Conservation (phyloP, 2,329 filamentous ascomycete genomes). For the Alternaria tenuissima region DNA sequence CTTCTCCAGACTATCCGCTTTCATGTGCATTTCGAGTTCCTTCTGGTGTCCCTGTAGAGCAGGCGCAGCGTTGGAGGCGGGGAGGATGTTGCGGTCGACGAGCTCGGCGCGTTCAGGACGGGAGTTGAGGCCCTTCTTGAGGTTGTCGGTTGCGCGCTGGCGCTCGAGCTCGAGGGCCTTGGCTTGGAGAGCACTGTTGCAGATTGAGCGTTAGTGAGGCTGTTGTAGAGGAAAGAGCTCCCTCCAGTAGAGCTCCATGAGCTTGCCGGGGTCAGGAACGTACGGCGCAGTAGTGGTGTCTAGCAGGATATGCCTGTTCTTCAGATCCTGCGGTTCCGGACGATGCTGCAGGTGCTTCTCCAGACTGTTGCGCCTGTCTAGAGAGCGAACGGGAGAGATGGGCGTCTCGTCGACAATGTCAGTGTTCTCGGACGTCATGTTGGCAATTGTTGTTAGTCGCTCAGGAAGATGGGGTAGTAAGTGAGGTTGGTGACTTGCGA, state of each 20-base stretch:
- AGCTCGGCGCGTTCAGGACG: conserved; percentile 76
- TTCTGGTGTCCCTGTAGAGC: conserved; percentile 80
- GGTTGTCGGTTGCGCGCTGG: conserved; percentile 67
- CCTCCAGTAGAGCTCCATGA: not conserved
- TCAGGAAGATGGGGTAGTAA: conserved; percentile 1
- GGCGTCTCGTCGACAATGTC: conserved; percentile 50
- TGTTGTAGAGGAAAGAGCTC: not conserved
- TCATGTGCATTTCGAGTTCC: conserved; percentile 89
- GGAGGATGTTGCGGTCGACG: conserved; percentile 87
- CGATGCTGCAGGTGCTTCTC: conserved; percentile 59
- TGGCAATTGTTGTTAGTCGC: conserved; percentile 21
- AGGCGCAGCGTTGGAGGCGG: conserved; percentile 78
- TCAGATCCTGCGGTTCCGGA: conserved; percentile 67
- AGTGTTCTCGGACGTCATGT: conserved; percentile 40
- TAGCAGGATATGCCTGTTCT: conserved; percentile 72
- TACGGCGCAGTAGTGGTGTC: conserved; percentile 73
- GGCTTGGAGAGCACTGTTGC: conserved; percentile 66
- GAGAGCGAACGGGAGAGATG: conserved; percentile 53
- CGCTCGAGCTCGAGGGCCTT: conserved; percentile 70
- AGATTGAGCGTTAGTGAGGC: conserved; percentile 4
- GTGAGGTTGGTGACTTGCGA: conserved; percentile 1
- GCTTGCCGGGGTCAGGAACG: conserved; percentile 31
- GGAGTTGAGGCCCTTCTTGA: conserved; percentile 71
- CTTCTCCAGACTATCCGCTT: conserved; percentile 84
- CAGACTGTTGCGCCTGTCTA: conserved; percentile 68